Conservation (phyloP, 2,329 filamentous ascomycete species). For the Neospermospora avenae region DNA sequence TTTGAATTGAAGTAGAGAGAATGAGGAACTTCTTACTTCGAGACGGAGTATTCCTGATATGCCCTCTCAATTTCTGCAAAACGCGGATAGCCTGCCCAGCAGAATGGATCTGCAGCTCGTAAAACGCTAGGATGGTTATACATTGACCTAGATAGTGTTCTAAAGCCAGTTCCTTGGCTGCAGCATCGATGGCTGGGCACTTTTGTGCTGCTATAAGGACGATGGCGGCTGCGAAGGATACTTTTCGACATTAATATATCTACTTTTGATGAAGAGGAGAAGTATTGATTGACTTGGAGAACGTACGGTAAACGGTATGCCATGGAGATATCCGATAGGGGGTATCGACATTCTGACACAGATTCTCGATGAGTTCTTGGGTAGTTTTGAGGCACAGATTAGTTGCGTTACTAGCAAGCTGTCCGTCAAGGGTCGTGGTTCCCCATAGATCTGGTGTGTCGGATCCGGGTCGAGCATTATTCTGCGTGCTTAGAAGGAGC, state of each 20-base stretch:
- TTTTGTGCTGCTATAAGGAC: conserved; percentile 12
- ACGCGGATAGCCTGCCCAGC: not conserved
- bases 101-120: not conserved
- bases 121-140: not conserved
- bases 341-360: conserved; percentile 12
- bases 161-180: not conserved
- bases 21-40: not conserved
- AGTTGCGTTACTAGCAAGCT: conserved; percentile 13
- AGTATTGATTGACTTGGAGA: not conserved
- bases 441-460: not conserved
- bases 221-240: conserved; percentile 9
- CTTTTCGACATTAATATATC: conserved; percentile 5
- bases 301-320: conserved; percentile 25
- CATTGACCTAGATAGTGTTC: not conserved
- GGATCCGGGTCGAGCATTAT: not conserved
- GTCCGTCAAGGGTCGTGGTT: not conserved
- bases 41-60: not conserved
- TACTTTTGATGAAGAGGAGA: not conserved
- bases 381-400: conserved; percentile 21
- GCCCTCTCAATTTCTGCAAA: not conserved
- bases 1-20: not conserved
- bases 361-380: conserved; percentile 13
- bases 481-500: conserved; percentile 3
- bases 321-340: conserved; percentile 17
- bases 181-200: not conserved